phyloP scores from a whole-genome alignment of 257 asterid genomes.

The Fraxinus americana region DNA sequence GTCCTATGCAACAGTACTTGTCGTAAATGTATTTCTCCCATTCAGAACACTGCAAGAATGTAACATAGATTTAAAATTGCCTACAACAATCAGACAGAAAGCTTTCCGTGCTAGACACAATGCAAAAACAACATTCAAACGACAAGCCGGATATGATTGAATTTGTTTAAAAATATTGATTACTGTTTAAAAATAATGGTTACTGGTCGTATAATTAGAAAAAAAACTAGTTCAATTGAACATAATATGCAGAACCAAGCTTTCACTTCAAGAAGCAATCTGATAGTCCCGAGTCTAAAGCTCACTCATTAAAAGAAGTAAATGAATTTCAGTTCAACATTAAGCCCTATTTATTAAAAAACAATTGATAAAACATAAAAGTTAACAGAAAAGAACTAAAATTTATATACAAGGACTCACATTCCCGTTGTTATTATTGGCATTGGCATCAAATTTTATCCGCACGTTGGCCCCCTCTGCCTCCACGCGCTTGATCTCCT shows the following conservation, averaged over 20 bases:
- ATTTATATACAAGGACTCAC: conserved; percentile 55
- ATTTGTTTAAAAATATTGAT: background rate
- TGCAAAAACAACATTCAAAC: background rate
- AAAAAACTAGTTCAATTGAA: background rate
- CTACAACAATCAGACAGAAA: background rate
- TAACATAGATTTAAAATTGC: background rate
- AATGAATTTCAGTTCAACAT: conserved; percentile 15
- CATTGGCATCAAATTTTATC: conserved; percentile 85
- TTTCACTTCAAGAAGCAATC: conserved; percentile 6
- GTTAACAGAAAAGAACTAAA: conserved; percentile 11
- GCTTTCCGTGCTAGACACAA: background rate
- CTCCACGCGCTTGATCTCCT: conserved; percentile 98
- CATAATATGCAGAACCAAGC: background rate
- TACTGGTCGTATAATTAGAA: background rate
- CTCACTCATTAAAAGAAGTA: background rate
- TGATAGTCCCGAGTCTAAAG: background rate
- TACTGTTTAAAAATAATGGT: background rate
- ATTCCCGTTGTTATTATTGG: conserved; percentile 68
- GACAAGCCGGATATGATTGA: background rate
- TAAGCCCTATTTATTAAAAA: conserved; percentile 12
- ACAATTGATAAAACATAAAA: conserved; percentile 17
- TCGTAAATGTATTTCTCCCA: background rate
- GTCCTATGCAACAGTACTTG: background rate
- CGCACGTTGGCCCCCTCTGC: conserved; percentile 66
- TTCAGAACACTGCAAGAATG: background rate